Evolutionary conservation across 1,284 basidiomycete genomes (phyloP).

Genomic region (Ganoderma lingzhi): DNA sequence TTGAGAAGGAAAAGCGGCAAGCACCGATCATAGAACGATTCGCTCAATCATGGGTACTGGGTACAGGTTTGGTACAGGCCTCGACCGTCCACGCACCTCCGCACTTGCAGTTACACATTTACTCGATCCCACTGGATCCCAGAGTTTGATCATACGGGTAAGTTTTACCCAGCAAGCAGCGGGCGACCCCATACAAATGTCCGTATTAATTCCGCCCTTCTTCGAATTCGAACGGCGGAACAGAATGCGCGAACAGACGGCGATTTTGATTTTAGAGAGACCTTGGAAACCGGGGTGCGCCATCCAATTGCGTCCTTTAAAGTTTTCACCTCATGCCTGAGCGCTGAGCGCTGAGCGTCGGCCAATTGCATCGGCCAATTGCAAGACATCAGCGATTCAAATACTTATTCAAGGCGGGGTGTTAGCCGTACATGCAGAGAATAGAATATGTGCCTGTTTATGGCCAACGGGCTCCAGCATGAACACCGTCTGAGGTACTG

Average conservation of each 20-base stretch:
- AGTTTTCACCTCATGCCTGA: neutral
- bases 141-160: neutral
- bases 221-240: neutral
- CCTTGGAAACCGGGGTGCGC: slow-evolving; percentile 1
- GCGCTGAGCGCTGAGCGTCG: neutral
- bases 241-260: neutral
- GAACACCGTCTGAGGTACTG: neutral
- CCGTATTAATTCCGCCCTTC: neutral
- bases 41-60: neutral
- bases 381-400: too few relatives aligned
- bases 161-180: too few relatives aligned
- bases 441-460: neutral
- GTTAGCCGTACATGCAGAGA: neutral
- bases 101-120: neutral
- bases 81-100: neutral
- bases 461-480: neutral
- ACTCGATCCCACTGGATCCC: neutral
- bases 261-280: neutral
- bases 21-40: neutral
- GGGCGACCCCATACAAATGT: neutral
- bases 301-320: neutral
- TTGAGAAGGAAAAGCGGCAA: neutral
- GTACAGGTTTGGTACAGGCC: too few relatives aligned
- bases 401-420: too few relatives aligned
- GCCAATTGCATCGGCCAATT: neutral